Base-by-base conservation (phyloP, 495 filamentous ascomycete species). In the Penicillium nucicola region DNA sequence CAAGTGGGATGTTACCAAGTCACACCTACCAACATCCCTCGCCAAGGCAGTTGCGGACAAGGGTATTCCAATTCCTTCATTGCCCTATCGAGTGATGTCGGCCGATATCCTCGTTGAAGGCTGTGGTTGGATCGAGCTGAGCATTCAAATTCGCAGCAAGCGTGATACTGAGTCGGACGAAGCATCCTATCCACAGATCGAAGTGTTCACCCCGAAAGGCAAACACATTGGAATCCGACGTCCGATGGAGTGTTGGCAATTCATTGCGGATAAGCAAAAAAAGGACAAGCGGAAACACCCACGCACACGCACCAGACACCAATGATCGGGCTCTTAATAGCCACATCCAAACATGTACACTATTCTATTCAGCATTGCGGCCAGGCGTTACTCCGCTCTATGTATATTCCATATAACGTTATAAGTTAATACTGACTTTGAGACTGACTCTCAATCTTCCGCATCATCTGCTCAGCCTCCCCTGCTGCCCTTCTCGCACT, bases 41-140 rank as follows among this genome's bases (percentile, higher is more conserved):
- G 67, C 65, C 12, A 70, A 74, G 48, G 64, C 62, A 32, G 51
- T 71, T 18, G 55, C 64, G 13, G 68, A 72, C 46, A 60, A 61
- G 19, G 57, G 62, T 1, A 53, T 60, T 4, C 57, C 58, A n/a
- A 48, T 60, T 0, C 66, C 64, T 14, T 14, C 49, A 18, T 69
- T 97, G 32, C 92, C 91, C 2, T 99, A 92, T 64, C 77, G 76
- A 9, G 82, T 97, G 3, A 74, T 92, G 45, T 78, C 84, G 5
- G 78, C 86, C 0, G 93, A 99, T 64, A 82, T 99, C 32, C 71
- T 99, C 7, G 84, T 99, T 31, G 90, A 96, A 57, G 89, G 92
- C 15, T 84, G 84, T 34, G 93, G 93, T 2, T 99, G 95, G 92
- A 78, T 99, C 7, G 93, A 99, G 65, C 66, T 99, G 15, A 85